Evolutionary conservation across 2,329 filamentous ascomycete species (phyloP).

Genomic region (Alternaria brassicicola): DNA sequence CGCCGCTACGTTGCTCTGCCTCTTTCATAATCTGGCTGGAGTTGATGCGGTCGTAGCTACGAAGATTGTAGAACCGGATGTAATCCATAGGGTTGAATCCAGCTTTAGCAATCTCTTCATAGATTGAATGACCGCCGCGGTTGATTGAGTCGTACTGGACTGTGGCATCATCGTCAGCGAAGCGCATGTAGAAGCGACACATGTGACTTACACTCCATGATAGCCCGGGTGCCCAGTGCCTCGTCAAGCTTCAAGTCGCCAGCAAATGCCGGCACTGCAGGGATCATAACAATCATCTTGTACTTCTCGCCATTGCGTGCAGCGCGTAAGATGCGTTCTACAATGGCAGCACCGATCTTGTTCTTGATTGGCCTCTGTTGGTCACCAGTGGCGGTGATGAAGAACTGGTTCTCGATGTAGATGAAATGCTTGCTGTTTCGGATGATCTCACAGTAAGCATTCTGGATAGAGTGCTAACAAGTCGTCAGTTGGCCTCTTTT

Average conservation of each 20-base stretch:
- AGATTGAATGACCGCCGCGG: slow-evolving; percentile 77
- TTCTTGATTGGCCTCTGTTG: slow-evolving; percentile 76
- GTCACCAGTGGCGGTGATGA: slow-evolving; percentile 80
- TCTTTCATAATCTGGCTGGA: slow-evolving; percentile 65
- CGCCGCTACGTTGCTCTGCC: slow-evolving; percentile 67
- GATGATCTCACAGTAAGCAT: slow-evolving; percentile 79
- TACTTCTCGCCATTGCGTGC: slow-evolving; percentile 69
- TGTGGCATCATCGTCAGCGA: slow-evolving; percentile 1
- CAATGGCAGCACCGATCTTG: slow-evolving; percentile 78
- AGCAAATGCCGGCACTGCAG: slow-evolving; percentile 80
- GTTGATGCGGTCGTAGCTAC: slow-evolving; percentile 85
- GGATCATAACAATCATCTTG: slow-evolving; percentile 78
- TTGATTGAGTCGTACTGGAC: slow-evolving; percentile 81
- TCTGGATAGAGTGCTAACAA: slow-evolving; percentile 75
- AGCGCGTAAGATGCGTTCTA: slow-evolving; percentile 76
- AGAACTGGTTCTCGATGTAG: slow-evolving; percentile 87
- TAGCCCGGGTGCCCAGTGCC: slow-evolving; percentile 77
- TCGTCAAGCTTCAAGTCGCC: slow-evolving; percentile 77
- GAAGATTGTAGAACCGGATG: slow-evolving; percentile 83
- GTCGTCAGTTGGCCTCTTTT: slow-evolving; percentile 12
- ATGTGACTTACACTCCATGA: slow-evolving; percentile 67
- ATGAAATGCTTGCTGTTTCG: slow-evolving; percentile 72
- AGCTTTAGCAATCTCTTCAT: slow-evolving; percentile 69
- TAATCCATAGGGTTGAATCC: slow-evolving; percentile 75
- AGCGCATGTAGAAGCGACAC: neutral